These are phyloP conservation scores for Colletotrichum plurivorum DNA, from an alignment of 2,329 filamentous ascomycete species.

Conservation along the genomic window DNA sequence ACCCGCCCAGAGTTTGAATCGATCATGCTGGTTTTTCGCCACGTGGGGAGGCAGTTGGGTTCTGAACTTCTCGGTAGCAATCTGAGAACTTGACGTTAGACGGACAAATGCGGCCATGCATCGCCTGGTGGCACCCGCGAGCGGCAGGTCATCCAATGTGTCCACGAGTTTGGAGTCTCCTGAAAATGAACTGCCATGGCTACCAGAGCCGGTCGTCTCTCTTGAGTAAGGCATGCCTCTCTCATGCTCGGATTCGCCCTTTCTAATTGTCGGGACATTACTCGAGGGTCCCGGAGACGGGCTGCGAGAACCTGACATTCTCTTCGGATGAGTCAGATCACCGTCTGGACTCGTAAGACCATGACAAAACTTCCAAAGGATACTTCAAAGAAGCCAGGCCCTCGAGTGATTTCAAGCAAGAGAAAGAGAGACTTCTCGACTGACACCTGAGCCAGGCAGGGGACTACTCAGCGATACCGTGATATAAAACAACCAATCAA, in stretches of 20 bases:
- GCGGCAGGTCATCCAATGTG: background rate
- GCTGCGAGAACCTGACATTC: background rate
- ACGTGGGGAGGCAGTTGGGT: background rate
- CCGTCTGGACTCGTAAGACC: background rate
- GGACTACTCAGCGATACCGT: too few species aligned
- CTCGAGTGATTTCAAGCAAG: too few species aligned
- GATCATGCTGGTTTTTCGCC: constrained; percentile 4
- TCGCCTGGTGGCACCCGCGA: background rate
- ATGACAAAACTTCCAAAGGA: background rate
- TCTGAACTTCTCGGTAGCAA: background rate
- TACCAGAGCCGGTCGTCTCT: background rate
- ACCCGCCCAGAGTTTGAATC: constrained; percentile 21
- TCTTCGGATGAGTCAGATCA: background rate
- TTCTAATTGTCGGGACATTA: background rate
- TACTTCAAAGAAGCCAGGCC: too few species aligned
- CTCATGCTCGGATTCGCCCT: background rate
- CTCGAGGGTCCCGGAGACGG: background rate
- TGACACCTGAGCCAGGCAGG: too few species aligned
- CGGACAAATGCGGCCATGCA: background rate
- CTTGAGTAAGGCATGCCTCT: background rate
- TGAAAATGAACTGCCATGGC: background rate
- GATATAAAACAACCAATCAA: background rate
- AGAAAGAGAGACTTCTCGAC: too few species aligned
- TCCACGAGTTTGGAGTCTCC: background rate
- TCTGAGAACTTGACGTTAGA: background rate